Evolutionary conservation across 2,329 filamentous ascomycete species (phyloP).

Genomic region (Aspergillus udagawae): DNA sequence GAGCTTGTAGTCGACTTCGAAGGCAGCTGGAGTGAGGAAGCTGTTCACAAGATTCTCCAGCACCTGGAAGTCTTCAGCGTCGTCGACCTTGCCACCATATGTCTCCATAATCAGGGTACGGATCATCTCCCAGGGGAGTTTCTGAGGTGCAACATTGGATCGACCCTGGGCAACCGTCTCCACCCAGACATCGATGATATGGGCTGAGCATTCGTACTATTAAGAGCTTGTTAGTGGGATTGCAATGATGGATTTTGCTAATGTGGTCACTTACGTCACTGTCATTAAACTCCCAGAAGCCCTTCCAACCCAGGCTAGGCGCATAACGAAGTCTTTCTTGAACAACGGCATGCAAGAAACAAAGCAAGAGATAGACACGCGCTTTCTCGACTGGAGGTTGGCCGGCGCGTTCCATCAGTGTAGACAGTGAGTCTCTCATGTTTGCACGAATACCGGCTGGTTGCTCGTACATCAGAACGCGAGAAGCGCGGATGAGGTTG

Average conservation of each 20-base stretch:
- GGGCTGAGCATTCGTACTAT: slow-evolving; percentile 93
- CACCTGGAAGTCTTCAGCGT: slow-evolving; percentile 75
- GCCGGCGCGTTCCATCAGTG: slow-evolving; percentile 68
- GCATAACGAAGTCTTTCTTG: slow-evolving; percentile 94
- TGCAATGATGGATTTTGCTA: background rate
- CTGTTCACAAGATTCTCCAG: slow-evolving; percentile 69
- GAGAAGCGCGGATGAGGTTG: slow-evolving; percentile 86
- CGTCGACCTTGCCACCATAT: slow-evolving; percentile 96
- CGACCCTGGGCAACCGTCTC: slow-evolving; percentile 76
- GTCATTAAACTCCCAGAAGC: slow-evolving; percentile 99
- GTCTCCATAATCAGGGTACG: slow-evolving; percentile 86
- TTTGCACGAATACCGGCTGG: slow-evolving; percentile 94
- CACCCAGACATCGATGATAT: slow-evolving; percentile 94
- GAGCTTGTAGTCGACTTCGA: slow-evolving; percentile 87
- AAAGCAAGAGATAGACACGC: slow-evolving; percentile 83
- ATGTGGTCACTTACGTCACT: slow-evolving; percentile 73
- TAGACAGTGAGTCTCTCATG: slow-evolving; percentile 95
- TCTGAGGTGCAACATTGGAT: slow-evolving; percentile 87
- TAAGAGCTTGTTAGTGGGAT: slow-evolving; percentile 18
- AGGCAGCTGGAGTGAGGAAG: slow-evolving; percentile 81
- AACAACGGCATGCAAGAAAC: slow-evolving; percentile 91
- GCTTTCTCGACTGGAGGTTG: slow-evolving; percentile 88
- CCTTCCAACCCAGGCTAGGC: slow-evolving; percentile 92
- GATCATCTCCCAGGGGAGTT: slow-evolving; percentile 96
- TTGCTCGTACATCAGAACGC: slow-evolving; percentile 96